Base-by-base conservation (phyloP, 106 monocot genomes). In the Ottelia alismoides region DNA sequence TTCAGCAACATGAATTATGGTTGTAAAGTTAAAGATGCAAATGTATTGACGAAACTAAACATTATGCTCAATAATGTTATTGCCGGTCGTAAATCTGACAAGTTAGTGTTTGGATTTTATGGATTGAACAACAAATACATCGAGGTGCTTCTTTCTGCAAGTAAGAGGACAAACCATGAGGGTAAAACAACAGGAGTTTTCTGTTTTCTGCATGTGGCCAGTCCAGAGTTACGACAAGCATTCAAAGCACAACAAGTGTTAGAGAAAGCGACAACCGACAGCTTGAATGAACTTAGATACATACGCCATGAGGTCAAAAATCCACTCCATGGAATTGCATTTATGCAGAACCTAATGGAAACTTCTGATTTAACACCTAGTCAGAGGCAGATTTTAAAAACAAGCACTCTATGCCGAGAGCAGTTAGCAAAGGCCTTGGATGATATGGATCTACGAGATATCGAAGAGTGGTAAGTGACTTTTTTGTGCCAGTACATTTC, bases 401-500 rank as follows among this genome's bases (percentile, higher is more conserved):
- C 70, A 22, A 72, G 74, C 22, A 53, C 62, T 24, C 58, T 80
- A 28, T 93, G 87, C 65, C 79, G 68, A 56, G 80, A 88, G 1
- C 87, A 84, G 49, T 28, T 93, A 47, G 31, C 68, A 45, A 93
- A 81, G 65, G 72, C 88, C 31, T 67, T 88, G 31, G 81, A 81
- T 66, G 84, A 88, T 51, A 51, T 57, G 46, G 81, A 84, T 71
- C 61, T 94, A 32, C 78, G 84, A 53, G 71, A 72, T 75, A 94
- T 94, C 49, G 81, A 81, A 58, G 77, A 88, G 20, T 63, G 94
- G 94, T 94, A 81, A 56, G 47, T n/a, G n/a, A n/a, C n/a, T n/a
- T n/a, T n/a, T n/a, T n/a, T n/a, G n/a, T n/a, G n/a, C n/a, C n/a
- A n/a, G n/a, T n/a, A n/a, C n/a, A n/a, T n/a, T n/a, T n/a, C n/a